A percentile compares a stretch with the other conserved stretches of the same genome.
phyloP scores from a whole-genome alignment of 306 rosid species.

The Hippophae tibetana region DNA sequence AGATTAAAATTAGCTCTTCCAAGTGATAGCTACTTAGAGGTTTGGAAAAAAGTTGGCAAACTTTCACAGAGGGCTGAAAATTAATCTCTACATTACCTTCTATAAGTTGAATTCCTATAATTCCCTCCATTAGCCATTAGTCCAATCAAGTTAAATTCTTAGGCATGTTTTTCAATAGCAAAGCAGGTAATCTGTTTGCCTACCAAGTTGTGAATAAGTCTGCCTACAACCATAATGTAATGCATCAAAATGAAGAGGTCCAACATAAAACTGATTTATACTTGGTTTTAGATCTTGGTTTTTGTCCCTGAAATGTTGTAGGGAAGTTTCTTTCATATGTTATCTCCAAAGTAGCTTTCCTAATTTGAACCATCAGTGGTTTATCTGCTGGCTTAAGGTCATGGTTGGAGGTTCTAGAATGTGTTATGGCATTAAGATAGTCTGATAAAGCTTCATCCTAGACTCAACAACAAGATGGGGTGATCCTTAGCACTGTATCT shows the following conservation, averaged over 20 bases:
- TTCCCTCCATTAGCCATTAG: background rate
- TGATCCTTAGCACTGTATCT: conserved; percentile 30
- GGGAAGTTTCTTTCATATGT: conserved; percentile 7
- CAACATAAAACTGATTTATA: conserved; percentile 7
- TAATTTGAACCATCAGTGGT: conserved; percentile 21
- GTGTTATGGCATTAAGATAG: conserved; percentile 17
- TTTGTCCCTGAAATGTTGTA: conserved; percentile 6
- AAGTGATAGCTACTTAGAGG: no score
- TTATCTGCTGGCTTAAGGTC: conserved; percentile 10
- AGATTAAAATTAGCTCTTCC: no score
- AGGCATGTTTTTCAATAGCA: background rate
- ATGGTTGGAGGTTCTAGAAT: conserved; percentile 15
- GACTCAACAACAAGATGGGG: conserved; percentile 19
- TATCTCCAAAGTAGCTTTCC: conserved; percentile 17
- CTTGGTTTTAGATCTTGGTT: conserved; percentile 7
- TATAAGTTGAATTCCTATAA: background rate
- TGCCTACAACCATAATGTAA: background rate
- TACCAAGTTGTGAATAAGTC: background rate
- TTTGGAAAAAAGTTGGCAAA: no score
- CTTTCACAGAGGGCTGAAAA: no score
- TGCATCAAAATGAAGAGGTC: conserved; percentile 7
- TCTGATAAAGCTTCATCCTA: conserved; percentile 20
- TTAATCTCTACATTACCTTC: background rate
- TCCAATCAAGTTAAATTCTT: background rate
- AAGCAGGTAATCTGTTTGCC: background rate